phyloP scores from a whole-genome alignment of 495 filamentous ascomycete genomes.

The Hyaloscypha variabilis region DNA sequence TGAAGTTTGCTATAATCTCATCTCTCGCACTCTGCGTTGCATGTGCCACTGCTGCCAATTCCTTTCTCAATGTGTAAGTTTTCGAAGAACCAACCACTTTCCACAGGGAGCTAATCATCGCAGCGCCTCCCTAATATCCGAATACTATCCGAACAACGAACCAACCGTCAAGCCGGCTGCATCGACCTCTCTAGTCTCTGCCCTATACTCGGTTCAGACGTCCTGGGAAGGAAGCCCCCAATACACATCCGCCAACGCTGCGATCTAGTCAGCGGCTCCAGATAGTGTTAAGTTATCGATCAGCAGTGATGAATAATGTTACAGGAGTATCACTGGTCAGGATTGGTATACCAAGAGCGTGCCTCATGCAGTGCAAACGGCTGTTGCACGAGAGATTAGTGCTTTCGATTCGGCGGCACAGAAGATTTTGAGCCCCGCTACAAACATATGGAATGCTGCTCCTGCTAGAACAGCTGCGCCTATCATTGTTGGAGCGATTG shows the following conservation, averaged over 20 bases:
- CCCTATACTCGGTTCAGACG: conserved; percentile 46
- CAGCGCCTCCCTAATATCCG: conserved; percentile 24
- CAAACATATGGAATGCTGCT: no score
- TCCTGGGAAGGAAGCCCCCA: conserved; percentile 47
- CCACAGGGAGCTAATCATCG: background rate
- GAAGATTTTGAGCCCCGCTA: no score
- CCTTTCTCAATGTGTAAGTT: no score
- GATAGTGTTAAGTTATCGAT: conserved; percentile 39
- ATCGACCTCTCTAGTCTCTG: conserved; percentile 21
- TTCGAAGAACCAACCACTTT: no score
- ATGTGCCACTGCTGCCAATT: no score
- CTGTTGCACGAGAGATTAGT: no score
- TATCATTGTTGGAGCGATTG: no score
- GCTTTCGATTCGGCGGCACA: no score
- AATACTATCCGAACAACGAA: conserved; percentile 12
- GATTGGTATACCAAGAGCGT: conserved; percentile 24
- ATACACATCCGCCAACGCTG: conserved; percentile 45
- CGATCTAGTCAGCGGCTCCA: conserved; percentile 48
- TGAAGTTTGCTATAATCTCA: no score
- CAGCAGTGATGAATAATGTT: background rate
- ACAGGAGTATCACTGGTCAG: conserved; percentile 9
- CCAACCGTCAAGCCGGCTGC: conserved; percentile 9
- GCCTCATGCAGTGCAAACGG: no score
- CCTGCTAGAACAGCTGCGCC: no score
- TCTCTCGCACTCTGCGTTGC: no score